These are phyloP conservation scores for Cenococcum geophilum DNA, from an alignment of 495 filamentous ascomycete genomes.

Conservation along the genomic window DNA sequence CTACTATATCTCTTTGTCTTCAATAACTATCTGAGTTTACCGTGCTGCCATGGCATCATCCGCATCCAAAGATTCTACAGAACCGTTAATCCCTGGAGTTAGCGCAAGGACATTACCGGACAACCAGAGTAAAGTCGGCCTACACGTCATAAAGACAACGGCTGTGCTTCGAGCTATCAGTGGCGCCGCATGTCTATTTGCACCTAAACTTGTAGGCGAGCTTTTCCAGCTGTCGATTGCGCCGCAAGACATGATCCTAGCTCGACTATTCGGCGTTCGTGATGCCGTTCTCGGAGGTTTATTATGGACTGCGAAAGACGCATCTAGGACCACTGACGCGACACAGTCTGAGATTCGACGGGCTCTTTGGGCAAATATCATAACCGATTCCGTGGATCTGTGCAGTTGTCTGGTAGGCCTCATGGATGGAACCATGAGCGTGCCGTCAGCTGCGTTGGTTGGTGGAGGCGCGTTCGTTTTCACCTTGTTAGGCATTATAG, in stretches of 20 bases:
- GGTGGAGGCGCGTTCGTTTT: constrained; percentile 10
- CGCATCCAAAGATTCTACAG: too few relatives aligned
- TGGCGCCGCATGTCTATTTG: constrained; percentile 15
- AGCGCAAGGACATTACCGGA: too few relatives aligned
- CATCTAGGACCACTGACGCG: not conserved
- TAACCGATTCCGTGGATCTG: constrained; percentile 15
- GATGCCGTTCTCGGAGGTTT: constrained; percentile 26
- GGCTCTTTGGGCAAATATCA: constrained; percentile 22
- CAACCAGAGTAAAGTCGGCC: not conserved
- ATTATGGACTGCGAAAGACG: constrained; percentile 15
- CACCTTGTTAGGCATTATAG: constrained; percentile 8
- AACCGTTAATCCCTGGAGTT: too few relatives aligned
- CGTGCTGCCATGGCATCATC: too few relatives aligned
- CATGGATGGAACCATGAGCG: constrained; percentile 14
- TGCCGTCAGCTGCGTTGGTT: constrained; percentile 3
- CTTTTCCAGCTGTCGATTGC: constrained; percentile 21
- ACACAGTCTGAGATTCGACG: constrained; percentile 17
- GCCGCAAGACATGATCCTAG: not conserved
- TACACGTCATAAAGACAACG: constrained; percentile 12
- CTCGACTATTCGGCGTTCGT: constrained; percentile 22
- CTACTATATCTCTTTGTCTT: too few relatives aligned
- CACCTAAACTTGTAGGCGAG: constrained; percentile 11
- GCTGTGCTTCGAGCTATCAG: constrained; percentile 15
- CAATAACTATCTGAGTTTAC: too few relatives aligned
- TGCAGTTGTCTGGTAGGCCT: constrained; percentile 6